These are phyloP conservation scores for Closterium sp. DNA, from an alignment of 139 green algal genomes.

Conservation along the genomic window DNA sequence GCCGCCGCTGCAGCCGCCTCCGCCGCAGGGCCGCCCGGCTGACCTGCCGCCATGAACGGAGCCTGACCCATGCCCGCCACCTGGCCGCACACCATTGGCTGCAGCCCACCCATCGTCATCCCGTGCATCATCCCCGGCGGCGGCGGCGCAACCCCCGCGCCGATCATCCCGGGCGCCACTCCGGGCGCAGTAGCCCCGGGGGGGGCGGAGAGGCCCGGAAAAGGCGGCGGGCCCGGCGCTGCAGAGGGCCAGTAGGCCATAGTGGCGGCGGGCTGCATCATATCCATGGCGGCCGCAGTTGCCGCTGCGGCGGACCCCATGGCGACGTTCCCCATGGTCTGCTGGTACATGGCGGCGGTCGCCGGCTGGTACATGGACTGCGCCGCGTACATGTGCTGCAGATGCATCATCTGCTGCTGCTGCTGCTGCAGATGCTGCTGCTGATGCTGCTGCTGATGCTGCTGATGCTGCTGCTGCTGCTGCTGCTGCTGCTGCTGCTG, in stretches of 20 bases:
- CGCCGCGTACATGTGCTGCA: neutral
- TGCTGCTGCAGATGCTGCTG: neutral
- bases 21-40: neutral
- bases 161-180: neutral
- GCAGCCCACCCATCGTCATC: neutral
- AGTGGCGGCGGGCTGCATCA: neutral
- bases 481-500: slow-evolving; percentile 7
- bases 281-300: neutral
- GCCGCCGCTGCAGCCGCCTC: neutral
- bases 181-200: neutral
- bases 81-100: neutral
- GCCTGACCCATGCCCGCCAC: neutral
- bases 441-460: neutral
- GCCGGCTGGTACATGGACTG: neutral
- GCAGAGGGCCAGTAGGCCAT: neutral
- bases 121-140: neutral
- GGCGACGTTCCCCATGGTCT: neutral
- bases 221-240: neutral
- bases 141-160: neutral
- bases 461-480: neutral
- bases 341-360: neutral
- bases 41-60: neutral
- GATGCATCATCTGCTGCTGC: neutral
- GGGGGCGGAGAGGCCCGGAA: neutral
- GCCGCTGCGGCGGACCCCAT: neutral